These are phyloP conservation scores for Botryotinia globosa DNA, from an alignment of 2,329 filamentous ascomycete genomes.

Conservation along the genomic window DNA sequence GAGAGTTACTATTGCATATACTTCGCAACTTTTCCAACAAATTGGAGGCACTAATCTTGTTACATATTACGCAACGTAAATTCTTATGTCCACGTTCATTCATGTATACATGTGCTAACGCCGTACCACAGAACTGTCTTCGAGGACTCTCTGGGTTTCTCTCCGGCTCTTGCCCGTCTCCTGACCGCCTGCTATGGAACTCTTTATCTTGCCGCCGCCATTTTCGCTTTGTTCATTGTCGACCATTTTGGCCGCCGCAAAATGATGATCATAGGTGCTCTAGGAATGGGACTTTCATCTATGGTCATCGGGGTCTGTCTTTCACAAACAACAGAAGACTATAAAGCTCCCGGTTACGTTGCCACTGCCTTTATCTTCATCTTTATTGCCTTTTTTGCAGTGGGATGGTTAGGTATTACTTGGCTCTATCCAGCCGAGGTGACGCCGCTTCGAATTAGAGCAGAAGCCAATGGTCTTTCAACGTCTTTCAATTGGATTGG, in stretches of 20 bases:
- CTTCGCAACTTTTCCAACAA: slow-evolving; percentile 53
- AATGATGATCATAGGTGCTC: slow-evolving; percentile 50
- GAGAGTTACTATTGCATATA: slow-evolving; percentile 50
- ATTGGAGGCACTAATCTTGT: slow-evolving; percentile 45
- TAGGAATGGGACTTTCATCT: slow-evolving; percentile 62
- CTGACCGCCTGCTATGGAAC: slow-evolving; percentile 34
- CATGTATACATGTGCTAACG: not conserved
- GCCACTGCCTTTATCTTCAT: slow-evolving; percentile 44
- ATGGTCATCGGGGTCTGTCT: slow-evolving; percentile 45
- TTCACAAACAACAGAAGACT: slow-evolving; percentile 49
- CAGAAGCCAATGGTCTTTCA: slow-evolving; percentile 55
- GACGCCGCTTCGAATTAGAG: slow-evolving; percentile 50
- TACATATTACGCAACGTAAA: slow-evolving; percentile 52
- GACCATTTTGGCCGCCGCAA: slow-evolving; percentile 51
- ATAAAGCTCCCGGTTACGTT: slow-evolving; percentile 35
- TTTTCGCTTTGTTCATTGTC: slow-evolving; percentile 56
- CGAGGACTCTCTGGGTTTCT: slow-evolving; percentile 55
- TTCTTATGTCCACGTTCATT: slow-evolving; percentile 34
- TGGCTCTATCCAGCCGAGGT: slow-evolving; percentile 57
- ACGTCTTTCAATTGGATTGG: slow-evolving; percentile 48
- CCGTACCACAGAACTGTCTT: slow-evolving; percentile 51
- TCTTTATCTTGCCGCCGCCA: slow-evolving; percentile 64
- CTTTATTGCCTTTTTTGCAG: slow-evolving; percentile 53
- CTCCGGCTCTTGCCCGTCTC: slow-evolving; percentile 44
- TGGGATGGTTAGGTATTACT: slow-evolving; percentile 52